phyloP scores from a whole-genome alignment of 75 land plant genomes.

The Ceratopteris richardii region DNA sequence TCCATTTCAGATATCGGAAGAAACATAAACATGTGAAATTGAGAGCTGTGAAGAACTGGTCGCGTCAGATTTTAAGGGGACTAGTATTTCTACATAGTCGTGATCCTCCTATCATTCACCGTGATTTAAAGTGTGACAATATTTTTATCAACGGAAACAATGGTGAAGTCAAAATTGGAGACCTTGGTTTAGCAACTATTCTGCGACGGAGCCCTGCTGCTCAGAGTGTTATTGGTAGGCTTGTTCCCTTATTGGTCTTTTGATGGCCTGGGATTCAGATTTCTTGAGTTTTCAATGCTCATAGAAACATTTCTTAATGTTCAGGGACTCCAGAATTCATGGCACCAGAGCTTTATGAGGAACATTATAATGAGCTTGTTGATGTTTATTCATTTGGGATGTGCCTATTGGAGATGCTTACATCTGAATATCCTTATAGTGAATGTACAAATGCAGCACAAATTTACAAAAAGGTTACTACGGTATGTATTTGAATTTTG shows the following conservation, averaged over 20 bases:
- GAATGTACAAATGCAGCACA: constrained; percentile 74
- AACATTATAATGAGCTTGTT: constrained; percentile 61
- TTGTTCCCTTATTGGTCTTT: too few species aligned
- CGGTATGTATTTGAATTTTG: constrained; percentile 33
- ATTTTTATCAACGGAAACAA: constrained; percentile 74
- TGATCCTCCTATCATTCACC: constrained; percentile 67
- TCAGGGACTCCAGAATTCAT: constrained; percentile 75
- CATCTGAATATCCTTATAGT: constrained; percentile 69
- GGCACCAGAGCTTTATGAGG: constrained; percentile 85
- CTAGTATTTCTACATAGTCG: constrained; percentile 59
- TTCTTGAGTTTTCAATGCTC: constrained; percentile 10
- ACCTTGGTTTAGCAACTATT: constrained; percentile 63
- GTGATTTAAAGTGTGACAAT: constrained; percentile 81
- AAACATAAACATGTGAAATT: constrained; percentile 44
- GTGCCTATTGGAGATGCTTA: constrained; percentile 79
- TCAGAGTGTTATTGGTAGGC: constrained; percentile 63
- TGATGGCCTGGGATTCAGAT: too few species aligned
- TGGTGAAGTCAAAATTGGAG: constrained; percentile 80
- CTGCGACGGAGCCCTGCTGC: constrained; percentile 37
- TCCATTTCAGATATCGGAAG: constrained; percentile 24
- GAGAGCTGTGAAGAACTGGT: constrained; percentile 59
- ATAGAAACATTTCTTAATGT: neutral
- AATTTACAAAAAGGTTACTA: constrained; percentile 61
- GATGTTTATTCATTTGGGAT: constrained; percentile 80
- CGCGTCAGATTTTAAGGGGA: constrained; percentile 52